These are phyloP conservation scores for Pseudogymnoascus sp. DNA, from an alignment of 2,329 filamentous ascomycete genomes.

Conservation along the genomic window DNA sequence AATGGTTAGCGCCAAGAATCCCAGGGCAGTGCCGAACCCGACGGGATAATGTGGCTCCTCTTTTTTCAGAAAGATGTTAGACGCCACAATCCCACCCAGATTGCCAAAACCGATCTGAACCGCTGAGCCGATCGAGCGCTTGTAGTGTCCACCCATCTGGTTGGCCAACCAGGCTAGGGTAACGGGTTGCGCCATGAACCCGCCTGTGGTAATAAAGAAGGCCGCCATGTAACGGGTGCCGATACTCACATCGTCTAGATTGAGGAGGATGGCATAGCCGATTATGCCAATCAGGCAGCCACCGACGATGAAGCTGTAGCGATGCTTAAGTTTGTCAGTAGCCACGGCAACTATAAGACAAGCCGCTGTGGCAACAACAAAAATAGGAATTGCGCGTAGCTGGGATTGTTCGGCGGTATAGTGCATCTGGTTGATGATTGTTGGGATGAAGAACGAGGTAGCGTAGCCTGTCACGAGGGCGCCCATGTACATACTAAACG, in stretches of 20 bases:
- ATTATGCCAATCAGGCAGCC: slow-evolving; percentile 25
- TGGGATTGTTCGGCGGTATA: slow-evolving; percentile 31
- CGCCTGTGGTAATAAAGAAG: slow-evolving; percentile 32
- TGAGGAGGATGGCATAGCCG: slow-evolving; percentile 33
- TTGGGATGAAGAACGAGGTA: slow-evolving; percentile 35
- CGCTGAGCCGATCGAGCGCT: slow-evolving; percentile 41
- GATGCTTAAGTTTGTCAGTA: slow-evolving; percentile 30
- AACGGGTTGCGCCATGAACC: slow-evolving; percentile 30
- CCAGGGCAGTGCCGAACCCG: slow-evolving; percentile 11
- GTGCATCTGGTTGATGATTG: slow-evolving; percentile 35
- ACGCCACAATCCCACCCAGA: slow-evolving; percentile 32
- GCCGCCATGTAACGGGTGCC: slow-evolving; percentile 31
- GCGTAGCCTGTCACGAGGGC: slow-evolving; percentile 29
- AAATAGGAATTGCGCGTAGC: slow-evolving; percentile 33
- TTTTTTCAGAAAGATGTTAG: slow-evolving; percentile 30
- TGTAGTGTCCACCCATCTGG: slow-evolving; percentile 47
- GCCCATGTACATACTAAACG: slow-evolving; percentile 23
- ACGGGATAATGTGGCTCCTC: slow-evolving; percentile 30
- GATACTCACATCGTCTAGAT: slow-evolving; percentile 39
- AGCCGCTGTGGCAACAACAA: slow-evolving; percentile 27
- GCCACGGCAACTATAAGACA: slow-evolving; percentile 28
- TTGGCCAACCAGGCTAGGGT: slow-evolving; percentile 43
- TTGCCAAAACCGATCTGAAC: slow-evolving; percentile 46
- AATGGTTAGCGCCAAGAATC: slow-evolving; percentile 30
- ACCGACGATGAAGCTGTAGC: slow-evolving; percentile 31